These are phyloP conservation scores for Aspergillus hancockii DNA, from an alignment of 495 filamentous ascomycete genomes.

Conservation along the genomic window DNA sequence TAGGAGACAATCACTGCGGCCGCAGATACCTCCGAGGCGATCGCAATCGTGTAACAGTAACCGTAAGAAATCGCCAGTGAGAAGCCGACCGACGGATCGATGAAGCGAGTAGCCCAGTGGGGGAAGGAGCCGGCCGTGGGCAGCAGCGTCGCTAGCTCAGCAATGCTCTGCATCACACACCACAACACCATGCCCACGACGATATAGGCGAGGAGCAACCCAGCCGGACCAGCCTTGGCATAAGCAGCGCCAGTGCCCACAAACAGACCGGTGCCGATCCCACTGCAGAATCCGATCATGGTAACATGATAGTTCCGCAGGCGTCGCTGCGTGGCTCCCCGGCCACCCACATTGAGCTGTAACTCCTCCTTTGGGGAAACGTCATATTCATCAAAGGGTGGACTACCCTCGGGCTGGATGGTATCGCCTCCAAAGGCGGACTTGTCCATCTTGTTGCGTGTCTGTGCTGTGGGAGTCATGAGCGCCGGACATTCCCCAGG, in stretches of 20 bases:
- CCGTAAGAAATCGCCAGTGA: slow-evolving; percentile 58
- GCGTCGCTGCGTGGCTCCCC: slow-evolving; percentile 36
- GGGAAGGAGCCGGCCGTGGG: slow-evolving; percentile 75
- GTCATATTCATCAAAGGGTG: slow-evolving; percentile 19
- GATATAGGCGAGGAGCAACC: slow-evolving; percentile 67
- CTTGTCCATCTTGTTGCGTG: too few relatives aligned
- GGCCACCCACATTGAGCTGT: slow-evolving; percentile 39
- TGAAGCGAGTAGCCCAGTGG: slow-evolving; percentile 71
- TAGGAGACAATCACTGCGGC: slow-evolving; percentile 73
- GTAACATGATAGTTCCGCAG: slow-evolving; percentile 41
- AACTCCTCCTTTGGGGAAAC: slow-evolving; percentile 29
- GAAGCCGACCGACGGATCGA: slow-evolving; percentile 70
- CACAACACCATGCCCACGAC: slow-evolving; percentile 69
- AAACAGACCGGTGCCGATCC: slow-evolving; percentile 71
- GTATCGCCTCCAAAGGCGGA: too few relatives aligned
- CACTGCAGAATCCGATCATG: slow-evolving; percentile 44
- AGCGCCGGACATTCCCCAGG: too few relatives aligned
- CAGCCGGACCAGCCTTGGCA: slow-evolving; percentile 64
- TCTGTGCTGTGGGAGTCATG: too few relatives aligned
- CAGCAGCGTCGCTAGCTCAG: slow-evolving; percentile 75
- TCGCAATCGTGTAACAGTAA: slow-evolving; percentile 59
- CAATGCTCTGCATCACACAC: slow-evolving; percentile 54
- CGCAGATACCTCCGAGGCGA: slow-evolving; percentile 70
- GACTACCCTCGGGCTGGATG: neutral
- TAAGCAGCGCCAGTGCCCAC: slow-evolving; percentile 71